Evolutionary conservation across 805 yeast genomes (phyloP), one percentile per base, ranked within the genome.

Genomic region (Metschnikowia lachancei): DNA sequence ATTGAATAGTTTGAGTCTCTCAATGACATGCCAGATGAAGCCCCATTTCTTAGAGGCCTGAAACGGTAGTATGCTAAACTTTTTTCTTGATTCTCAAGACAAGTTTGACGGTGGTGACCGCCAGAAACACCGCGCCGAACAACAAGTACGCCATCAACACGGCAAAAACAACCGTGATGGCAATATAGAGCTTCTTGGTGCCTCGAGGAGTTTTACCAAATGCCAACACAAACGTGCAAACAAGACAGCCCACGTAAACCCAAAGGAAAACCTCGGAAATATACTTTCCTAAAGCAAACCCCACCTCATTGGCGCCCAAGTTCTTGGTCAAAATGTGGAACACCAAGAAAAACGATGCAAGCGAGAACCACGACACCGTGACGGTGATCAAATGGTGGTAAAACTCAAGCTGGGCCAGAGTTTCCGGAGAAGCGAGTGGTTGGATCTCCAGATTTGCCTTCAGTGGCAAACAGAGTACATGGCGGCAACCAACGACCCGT

Each of bases 401-500:
- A 65, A 94, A 94, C 65, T 94, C 97, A 52, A 92, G 56, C 57
- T 89, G 95, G 50, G 74, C 62, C 85, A 82, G 54, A 88, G 58
- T 66, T 92, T 91, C 59, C 99, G 77, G n/a, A 80, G 54, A 9
- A 77, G 59, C 2, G 96, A 85, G 66, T 94, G 99, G 57, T 83
- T 86, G 0, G 97, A 87, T 50, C 78, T 72, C 96, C 97, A 92
- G 46, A 94, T 86, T 57, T 87, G 86, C 46, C 81, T 76, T 77
- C 91, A 88, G 63, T 91, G 95, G 46, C 87, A 61, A 53, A 87
- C 87, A 2, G 97, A 83, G 63, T 86, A 94, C 45, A 91, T 73
- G 3, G 98, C 98, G 0, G 99, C 98, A 70, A 94, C 94, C 62
- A 94, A 79, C 2, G 99, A 95, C 64, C 99, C 99, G 66, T 92